Evolutionary conservation across 768 basidiomycete genomes (phyloP).

Genomic region (Ephemerocybe angulata): DNA sequence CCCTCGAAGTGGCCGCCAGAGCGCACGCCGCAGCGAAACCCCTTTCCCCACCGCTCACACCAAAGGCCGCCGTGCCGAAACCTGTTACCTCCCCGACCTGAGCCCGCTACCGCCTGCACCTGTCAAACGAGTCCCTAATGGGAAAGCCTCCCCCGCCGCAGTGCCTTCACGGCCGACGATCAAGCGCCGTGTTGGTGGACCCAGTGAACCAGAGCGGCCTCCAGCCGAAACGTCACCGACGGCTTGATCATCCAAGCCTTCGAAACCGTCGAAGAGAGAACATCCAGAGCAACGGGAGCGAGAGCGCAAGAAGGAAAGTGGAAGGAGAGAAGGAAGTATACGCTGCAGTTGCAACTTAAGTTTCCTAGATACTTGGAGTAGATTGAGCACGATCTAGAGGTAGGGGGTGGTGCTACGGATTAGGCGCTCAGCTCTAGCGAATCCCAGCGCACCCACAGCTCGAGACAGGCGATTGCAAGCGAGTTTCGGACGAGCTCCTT

Average conservation of each 20-base stretch:
- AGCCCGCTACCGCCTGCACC: no score
- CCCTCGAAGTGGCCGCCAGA: constrained; percentile 63
- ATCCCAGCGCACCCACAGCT: constrained; percentile 73
- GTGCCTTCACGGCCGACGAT: constrained; percentile 43
- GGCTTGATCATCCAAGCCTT: constrained; percentile 33
- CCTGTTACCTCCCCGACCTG: constrained; percentile 28
- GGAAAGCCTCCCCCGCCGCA: not conserved
- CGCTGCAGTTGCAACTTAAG: constrained; percentile 4
- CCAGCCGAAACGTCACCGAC: constrained; percentile 26
- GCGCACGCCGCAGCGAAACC: constrained; percentile 29
- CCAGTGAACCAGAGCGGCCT: constrained; percentile 31
- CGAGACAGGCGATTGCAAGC: constrained; percentile 68
- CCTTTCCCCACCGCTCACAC: not conserved
- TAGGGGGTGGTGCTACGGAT: no score
- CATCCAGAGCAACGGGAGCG: constrained; percentile 44
- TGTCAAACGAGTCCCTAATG: no score
- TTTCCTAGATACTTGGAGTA: constrained; percentile 82
- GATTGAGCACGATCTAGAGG: constrained; percentile 91
- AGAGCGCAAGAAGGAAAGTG: constrained; percentile 36
- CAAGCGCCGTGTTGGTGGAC: constrained; percentile 60
- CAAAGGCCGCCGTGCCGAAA: not conserved
- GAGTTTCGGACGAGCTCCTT: no score
- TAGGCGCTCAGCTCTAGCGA: no score
- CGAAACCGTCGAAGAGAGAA: constrained; percentile 17
- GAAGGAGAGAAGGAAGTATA: not conserved